Evolutionary conservation across 257 asterid species (phyloP).

Genomic region (Fraxinus quadrangulata): DNA sequence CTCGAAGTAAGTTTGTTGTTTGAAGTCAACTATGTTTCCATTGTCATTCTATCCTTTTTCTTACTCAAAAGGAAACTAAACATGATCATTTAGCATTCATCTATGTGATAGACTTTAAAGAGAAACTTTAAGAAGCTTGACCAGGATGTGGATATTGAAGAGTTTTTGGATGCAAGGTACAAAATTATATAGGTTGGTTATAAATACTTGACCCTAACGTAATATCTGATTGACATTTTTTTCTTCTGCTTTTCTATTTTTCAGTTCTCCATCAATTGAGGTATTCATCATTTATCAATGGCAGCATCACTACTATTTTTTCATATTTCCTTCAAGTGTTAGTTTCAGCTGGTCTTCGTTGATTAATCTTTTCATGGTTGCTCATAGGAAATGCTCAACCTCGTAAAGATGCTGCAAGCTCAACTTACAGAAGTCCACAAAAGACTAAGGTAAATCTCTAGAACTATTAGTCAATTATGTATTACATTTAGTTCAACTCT

Average conservation of each 20-base stretch:
- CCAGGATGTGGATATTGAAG: conserved; percentile 77
- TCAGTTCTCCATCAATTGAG: conserved; percentile 77
- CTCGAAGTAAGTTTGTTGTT: conserved; percentile 65
- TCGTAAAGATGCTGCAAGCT: conserved; percentile 51
- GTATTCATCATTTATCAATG: conserved; percentile 34
- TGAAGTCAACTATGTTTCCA: background rate
- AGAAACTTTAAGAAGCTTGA: conserved; percentile 85
- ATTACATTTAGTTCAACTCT: background rate
- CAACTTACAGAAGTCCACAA: conserved; percentile 53
- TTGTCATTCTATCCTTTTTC: conserved; percentile 12
- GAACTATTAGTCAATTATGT: conserved; percentile 25
- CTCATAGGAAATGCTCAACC: conserved; percentile 66
- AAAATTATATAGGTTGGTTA: conserved; percentile 8
- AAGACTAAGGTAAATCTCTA: conserved; percentile 48
- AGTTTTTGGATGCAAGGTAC: conserved; percentile 76
- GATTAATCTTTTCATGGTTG: conserved; percentile 12
- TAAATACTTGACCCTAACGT: conserved; percentile 1
- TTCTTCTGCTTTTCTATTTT: conserved; percentile 24
- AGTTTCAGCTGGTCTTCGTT: background rate
- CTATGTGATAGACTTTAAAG: conserved; percentile 58
- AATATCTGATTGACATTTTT: conserved; percentile 10
- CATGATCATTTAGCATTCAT: conserved; percentile 21
- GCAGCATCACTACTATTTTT: conserved; percentile 1
- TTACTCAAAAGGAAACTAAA: conserved; percentile 15
- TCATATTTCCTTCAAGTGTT: background rate